A percentile compares a stretch with the other conserved stretches of the same genome.
Conservation (phyloP, 441 rosid species). For the Melastoma candidum region DNA sequence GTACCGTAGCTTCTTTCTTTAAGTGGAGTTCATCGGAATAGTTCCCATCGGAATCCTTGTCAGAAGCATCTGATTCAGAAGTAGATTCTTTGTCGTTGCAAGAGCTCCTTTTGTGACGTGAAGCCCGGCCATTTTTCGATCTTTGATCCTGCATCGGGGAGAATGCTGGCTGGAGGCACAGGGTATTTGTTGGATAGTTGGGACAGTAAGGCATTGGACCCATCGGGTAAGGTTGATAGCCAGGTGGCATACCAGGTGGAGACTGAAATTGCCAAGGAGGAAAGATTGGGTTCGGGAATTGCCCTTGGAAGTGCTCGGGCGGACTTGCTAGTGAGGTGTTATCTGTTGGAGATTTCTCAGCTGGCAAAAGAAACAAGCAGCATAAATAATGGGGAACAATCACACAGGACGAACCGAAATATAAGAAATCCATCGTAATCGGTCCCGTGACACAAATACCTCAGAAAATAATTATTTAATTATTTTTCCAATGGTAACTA, state of each 20-base stretch:
- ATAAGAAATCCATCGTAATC: too few species aligned
- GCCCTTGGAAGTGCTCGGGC: slow-evolving; percentile 63
- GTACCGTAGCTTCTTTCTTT: slow-evolving; percentile 27
- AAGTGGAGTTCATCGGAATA: slow-evolving; percentile 35
- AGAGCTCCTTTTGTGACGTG: slow-evolving; percentile 48
- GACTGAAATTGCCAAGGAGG: slow-evolving; percentile 88
- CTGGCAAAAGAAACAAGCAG: slow-evolving; percentile 24
- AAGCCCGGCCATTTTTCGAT: slow-evolving; percentile 41
- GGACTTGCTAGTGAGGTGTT: slow-evolving; percentile 34
- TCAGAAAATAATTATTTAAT: too few species aligned
- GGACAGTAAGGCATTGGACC: slow-evolving; percentile 79
- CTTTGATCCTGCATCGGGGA: slow-evolving; percentile 53
- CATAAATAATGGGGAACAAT: too few species aligned
- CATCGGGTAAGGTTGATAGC: slow-evolving; percentile 80
- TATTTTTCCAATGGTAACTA: too few species aligned
- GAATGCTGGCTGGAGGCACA: slow-evolving; percentile 53
- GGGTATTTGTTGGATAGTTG: slow-evolving; percentile 52
- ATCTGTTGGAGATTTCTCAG: slow-evolving; percentile 45
- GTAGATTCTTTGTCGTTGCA: slow-evolving; percentile 39
- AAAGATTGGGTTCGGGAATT: slow-evolving; percentile 61
- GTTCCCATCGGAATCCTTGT: slow-evolving; percentile 31
- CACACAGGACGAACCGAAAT: too few species aligned
- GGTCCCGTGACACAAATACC: too few species aligned
- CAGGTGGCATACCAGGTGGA: slow-evolving; percentile 69
- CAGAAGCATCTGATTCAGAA: slow-evolving; percentile 39